Conservation (phyloP, 1,284 basidiomycete genomes). For the Anthracocystis walkeri region DNA sequence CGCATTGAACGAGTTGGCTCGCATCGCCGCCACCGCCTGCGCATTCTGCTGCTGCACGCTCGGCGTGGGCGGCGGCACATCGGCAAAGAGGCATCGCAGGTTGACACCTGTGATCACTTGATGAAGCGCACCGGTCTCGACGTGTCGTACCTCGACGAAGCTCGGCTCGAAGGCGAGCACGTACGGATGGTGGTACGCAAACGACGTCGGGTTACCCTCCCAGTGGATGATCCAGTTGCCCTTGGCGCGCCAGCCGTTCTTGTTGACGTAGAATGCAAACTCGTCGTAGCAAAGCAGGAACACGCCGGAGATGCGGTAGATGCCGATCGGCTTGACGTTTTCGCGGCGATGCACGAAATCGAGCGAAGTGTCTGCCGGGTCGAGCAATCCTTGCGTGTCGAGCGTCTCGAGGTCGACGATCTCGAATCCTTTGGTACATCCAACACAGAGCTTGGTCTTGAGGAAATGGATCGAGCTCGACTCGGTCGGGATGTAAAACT, state of each 20-base stretch:
- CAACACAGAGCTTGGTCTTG: conserved; percentile 96
- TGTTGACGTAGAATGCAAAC: conserved; percentile 98
- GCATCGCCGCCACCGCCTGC: conserved; percentile 47
- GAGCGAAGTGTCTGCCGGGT: conserved; percentile 89
- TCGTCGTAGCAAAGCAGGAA: conserved; percentile 99
- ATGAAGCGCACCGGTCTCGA: conserved; percentile 89
- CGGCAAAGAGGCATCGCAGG: conserved; percentile 85
- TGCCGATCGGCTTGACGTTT: conserved; percentile 90
- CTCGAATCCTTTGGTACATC: conserved; percentile 98
- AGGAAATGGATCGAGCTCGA: conserved; percentile 96
- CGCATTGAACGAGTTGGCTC: conserved; percentile 44
- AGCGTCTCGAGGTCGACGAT: conserved; percentile 97
- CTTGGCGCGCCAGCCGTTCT: conserved; percentile 90
- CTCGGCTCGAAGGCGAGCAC: conserved; percentile 96
- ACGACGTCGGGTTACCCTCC: conserved; percentile 93
- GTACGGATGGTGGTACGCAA: conserved; percentile 96
- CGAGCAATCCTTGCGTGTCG: conserved; percentile 94
- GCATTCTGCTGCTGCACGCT: conserved; percentile 46
- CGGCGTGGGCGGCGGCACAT: conserved; percentile 83
- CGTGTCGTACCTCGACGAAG: conserved; percentile 96
- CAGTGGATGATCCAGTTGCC: conserved; percentile 94
- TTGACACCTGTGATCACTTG: conserved; percentile 85
- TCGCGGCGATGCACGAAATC: conserved; percentile 94
- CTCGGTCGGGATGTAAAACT: conserved; percentile 98
- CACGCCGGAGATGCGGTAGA: conserved; percentile 95